phyloP scores from a whole-genome alignment of 371 early-diverging fungal genomes.

The Zychaea mexicana region DNA sequence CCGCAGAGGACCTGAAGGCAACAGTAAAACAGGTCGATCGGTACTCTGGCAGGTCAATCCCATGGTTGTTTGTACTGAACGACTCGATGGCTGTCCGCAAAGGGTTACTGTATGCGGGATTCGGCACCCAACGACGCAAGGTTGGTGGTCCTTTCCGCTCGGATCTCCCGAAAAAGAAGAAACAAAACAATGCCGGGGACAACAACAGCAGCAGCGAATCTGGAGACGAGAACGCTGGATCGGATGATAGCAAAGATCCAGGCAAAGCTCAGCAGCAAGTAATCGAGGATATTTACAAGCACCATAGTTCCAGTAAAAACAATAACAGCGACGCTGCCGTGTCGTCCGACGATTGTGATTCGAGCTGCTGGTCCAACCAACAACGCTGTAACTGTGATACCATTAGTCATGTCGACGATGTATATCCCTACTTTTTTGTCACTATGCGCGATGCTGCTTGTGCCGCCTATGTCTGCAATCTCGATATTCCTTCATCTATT shows the following conservation, averaged over 20 bases:
- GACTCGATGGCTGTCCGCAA: slow-evolving; percentile 29
- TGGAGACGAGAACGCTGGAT: not conserved
- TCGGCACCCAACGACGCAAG: slow-evolving; percentile 27
- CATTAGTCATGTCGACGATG: slow-evolving; percentile 1
- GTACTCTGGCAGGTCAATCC: slow-evolving; percentile 24
- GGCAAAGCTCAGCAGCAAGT: too few relatives aligned
- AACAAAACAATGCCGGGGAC: slow-evolving; percentile 20
- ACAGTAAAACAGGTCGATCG: slow-evolving; percentile 45
- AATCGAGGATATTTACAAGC: not conserved
- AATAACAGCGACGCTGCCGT: not conserved
- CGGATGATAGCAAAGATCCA: not conserved
- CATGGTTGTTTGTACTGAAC: slow-evolving; percentile 57
- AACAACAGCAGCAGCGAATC: slow-evolving; percentile 14
- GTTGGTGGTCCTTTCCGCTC: slow-evolving; percentile 22
- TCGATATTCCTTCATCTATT: not conserved
- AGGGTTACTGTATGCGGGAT: slow-evolving; percentile 32
- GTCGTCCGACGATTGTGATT: not conserved
- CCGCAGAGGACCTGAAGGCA: slow-evolving; percentile 67
- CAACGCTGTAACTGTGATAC: not conserved
- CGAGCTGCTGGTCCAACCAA: not conserved
- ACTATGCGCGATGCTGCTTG: slow-evolving; percentile 2
- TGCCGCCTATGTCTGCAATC: not conserved
- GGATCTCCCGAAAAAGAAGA: slow-evolving; percentile 11
- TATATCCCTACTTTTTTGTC: slow-evolving; percentile 11
- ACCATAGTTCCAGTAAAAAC: not conserved